Evolutionary conservation across 179 eudicot species (phyloP), one percentile per base, ranked within the genome.

Genomic region (Beta corolliflora): DNA sequence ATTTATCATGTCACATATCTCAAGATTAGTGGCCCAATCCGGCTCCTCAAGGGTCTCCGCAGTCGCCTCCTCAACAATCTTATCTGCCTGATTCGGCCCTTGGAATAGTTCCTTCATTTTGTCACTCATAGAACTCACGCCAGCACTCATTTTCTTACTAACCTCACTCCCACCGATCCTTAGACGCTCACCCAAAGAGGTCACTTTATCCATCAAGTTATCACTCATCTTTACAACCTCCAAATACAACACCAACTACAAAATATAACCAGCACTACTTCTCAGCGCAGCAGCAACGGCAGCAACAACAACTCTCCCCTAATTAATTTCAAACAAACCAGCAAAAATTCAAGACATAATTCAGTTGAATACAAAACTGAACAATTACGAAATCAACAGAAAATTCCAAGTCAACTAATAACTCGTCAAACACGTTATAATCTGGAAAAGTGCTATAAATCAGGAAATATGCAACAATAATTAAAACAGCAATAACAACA

Each of bases 31-130:
- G 50, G 99, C 89, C 99, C 99, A 95, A 81, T 95, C 99, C 12
- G 99, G 99, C 77, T 88, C 94, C 7, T 95, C 96, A 45, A 95
- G 86, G 10, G 94, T 85, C 75, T 95, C 98, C 1, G 98, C 92
- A 45, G 99, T 95, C 3, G 99, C 99, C 61, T 94, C 98, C 88
- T 95, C 99, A 8, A 92, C 97, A 52, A 95, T 77, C 88, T 92
- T 94, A 80, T 95, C 99, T 12, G 92, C 87, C 77, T 91, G 98
- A 74, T 90, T 95, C 0, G 95, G 90, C 21, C 96, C 98, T 83
- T 95, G 95, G 77, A 95, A 91, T 50, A 95, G 85, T 80, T 95
- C 98, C 89, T 91, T 95, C 98, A 95, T 88, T 78, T 91, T 95
- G 83, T 89, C 86, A 83, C 98, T 95, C 93, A 95, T 87, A 0